These are phyloP conservation scores for Alternaria panax DNA, from an alignment of 2,329 filamentous ascomycete genomes.

Conservation along the genomic window DNA sequence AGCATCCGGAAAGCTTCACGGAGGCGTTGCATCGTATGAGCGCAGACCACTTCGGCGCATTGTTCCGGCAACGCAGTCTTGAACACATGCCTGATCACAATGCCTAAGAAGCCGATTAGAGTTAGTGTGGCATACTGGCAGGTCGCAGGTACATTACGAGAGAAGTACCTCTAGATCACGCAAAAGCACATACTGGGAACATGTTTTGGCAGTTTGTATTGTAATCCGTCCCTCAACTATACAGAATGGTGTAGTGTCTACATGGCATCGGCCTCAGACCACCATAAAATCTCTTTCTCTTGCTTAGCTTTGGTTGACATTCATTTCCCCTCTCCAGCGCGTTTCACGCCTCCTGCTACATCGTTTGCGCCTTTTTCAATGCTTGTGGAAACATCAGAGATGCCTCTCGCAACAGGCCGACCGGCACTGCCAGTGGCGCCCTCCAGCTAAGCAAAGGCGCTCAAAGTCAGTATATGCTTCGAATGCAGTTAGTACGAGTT, in stretches of 20 bases:
- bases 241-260: background rate
- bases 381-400: slow-evolving; percentile 54
- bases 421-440: slow-evolving; percentile 55
- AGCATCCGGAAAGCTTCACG: background rate
- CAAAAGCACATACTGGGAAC: background rate
- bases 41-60: background rate
- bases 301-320: background rate
- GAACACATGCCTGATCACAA: background rate
- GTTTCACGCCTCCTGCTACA: slow-evolving; percentile 56
- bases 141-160: slow-evolving; percentile 3
- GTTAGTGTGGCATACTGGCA: background rate
- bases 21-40: background rate
- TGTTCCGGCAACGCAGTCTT: background rate
- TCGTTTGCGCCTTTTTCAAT: slow-evolving; percentile 54
- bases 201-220: background rate
- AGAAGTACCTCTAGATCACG: background rate
- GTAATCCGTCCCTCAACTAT: background rate
- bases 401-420: slow-evolving; percentile 52
- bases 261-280: background rate
- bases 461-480: slow-evolving; percentile 4
- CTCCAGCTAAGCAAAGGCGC: slow-evolving; percentile 39
- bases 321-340: slow-evolving; percentile 57
- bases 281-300: background rate
- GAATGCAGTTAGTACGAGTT: background rate
- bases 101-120: background rate